Base-by-base conservation (phyloP, 2,329 filamentous ascomycete species). In the Botrytis fragariae region DNA sequence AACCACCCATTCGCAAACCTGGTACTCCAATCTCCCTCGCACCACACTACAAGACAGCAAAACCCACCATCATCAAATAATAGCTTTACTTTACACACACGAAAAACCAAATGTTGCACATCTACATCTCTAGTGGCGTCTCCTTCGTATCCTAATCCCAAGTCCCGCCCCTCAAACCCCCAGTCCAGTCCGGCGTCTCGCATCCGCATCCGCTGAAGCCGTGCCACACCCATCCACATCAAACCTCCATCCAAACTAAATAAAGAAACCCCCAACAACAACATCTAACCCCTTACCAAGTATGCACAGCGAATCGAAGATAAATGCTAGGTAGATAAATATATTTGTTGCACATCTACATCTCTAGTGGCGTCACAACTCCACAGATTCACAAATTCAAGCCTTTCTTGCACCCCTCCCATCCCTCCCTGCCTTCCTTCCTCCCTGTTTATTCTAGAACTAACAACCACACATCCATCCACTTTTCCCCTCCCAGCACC, bases 321-420 rank as follows among this genome's bases (percentile, higher is more conserved):
- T 8, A 7, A n/a, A 54, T 54, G 1, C 25, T n/a, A n/a, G 48
- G 5, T 2, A 54, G 12, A n/a, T 3, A 32, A 2, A 44, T 10
- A n/a, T 6, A 10, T 71, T 45, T 65, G 60, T 71, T 65, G 60
- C 60, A 65, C 45, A 32, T 71, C 69, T 57, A 32, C 1, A 37
- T 39, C 51, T 71, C 39, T 71, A 65, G 60, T 71, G 60, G 60
- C 37, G 60, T 64, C 54, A 45, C 39, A 35, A 32, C 29, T 32
- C 61, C 39, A 42, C 16, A n/a, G 2, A 25, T 25, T 4, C 22
- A 63, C 44, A 45, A 22, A 7, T n/a, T 29, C 37, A 18, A 22
- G 12, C 32, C 0, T 44, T 45, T 32, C 29, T 22, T 35, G 9
- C 20, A 45, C 10, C 14, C 3, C n/a, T 57, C 10, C 12, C 25